A percentile compares a stretch with the other conserved stretches of the same genome.
phyloP scores from a whole-genome alignment of 2,329 filamentous ascomycete species.

The Cercospora janseana region DNA sequence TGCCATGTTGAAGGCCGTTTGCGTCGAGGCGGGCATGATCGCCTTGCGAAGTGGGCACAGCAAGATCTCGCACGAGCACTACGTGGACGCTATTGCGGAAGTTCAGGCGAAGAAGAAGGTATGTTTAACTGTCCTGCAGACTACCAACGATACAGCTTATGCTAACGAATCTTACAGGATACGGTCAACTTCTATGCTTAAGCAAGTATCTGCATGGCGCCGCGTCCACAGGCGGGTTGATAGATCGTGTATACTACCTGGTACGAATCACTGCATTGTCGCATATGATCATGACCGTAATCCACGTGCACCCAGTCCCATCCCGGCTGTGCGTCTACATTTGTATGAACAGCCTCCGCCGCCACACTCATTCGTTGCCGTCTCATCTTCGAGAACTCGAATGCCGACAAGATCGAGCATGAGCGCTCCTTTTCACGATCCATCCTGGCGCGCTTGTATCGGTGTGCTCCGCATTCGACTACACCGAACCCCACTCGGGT shows the following conservation, averaged over 20 bases:
- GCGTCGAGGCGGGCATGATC: slow-evolving; percentile 99
- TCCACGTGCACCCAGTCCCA: neutral
- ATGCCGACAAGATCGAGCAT: too few species aligned
- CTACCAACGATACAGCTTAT: neutral
- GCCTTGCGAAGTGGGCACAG: slow-evolving; percentile 88
- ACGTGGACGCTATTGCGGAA: slow-evolving; percentile 96
- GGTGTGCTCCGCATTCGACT: too few species aligned
- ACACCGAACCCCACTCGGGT: too few species aligned
- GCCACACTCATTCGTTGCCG: too few species aligned
- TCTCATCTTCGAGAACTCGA: too few species aligned
- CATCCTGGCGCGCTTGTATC: too few species aligned
- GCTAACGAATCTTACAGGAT: slow-evolving; percentile 29
- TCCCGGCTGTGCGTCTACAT: neutral
- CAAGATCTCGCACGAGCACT: slow-evolving; percentile 97
- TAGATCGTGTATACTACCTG: slow-evolving; percentile 23
- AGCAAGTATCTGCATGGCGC: slow-evolving; percentile 16
- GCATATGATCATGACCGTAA: neutral
- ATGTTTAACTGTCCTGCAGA: neutral
- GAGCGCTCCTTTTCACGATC: too few species aligned
- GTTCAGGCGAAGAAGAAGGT: slow-evolving; percentile 94
- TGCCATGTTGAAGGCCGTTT: slow-evolving; percentile 96
- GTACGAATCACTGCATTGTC: slow-evolving; percentile 5
- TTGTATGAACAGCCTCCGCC: too few species aligned
- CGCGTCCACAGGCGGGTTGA: slow-evolving; percentile 3
- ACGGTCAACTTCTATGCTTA: slow-evolving; percentile 41